These are phyloP conservation scores for Metschnikowia koreensis DNA, from an alignment of 805 yeast genomes.

Conservation along the genomic window DNA sequence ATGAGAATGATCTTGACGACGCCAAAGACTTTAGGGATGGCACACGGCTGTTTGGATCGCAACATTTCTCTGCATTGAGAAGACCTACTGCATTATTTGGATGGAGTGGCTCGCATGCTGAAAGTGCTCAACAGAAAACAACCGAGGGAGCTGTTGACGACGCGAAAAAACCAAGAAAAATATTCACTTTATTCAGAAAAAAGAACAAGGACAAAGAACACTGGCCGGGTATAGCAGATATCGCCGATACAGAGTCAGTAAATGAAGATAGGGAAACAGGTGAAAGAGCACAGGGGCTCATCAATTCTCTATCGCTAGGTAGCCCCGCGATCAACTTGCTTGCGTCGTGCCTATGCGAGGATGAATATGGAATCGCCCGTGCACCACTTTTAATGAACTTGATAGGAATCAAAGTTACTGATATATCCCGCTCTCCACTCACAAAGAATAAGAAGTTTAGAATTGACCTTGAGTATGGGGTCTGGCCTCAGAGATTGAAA, in stretches of 20 bases:
- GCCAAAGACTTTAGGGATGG: constrained; percentile 2
- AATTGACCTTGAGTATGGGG: constrained; percentile 86
- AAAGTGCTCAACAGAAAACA: constrained; percentile 6
- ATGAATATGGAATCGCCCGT: constrained; percentile 71
- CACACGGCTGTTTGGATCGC: constrained; percentile 8
- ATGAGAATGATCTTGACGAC: constrained; percentile 1
- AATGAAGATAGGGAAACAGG: constrained; percentile 32
- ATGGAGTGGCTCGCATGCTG: constrained; percentile 9
- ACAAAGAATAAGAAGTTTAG: constrained; percentile 49
- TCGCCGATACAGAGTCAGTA: constrained; percentile 15
- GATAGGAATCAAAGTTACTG: constrained; percentile 62
- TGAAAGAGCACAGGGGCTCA: constrained; percentile 34
- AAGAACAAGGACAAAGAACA: constrained; percentile 25
- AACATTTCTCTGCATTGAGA: constrained; percentile 11
- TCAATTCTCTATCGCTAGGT: constrained; percentile 54
- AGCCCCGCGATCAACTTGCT: constrained; percentile 73
- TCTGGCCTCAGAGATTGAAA: constrained; percentile 70
- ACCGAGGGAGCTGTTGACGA: constrained; percentile 19
- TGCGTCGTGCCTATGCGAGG: constrained; percentile 71
- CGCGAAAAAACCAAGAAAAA: constrained; percentile 18
- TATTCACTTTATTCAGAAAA: constrained; percentile 26
- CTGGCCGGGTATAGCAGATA: constrained; percentile 16
- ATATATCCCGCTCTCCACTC: constrained; percentile 39
- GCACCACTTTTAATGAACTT: constrained; percentile 81
- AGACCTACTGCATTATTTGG: constrained; percentile 13